Evolutionary conservation across 2,329 filamentous ascomycete species (phyloP).

Genomic region (Sordariomycetes sp.): DNA sequence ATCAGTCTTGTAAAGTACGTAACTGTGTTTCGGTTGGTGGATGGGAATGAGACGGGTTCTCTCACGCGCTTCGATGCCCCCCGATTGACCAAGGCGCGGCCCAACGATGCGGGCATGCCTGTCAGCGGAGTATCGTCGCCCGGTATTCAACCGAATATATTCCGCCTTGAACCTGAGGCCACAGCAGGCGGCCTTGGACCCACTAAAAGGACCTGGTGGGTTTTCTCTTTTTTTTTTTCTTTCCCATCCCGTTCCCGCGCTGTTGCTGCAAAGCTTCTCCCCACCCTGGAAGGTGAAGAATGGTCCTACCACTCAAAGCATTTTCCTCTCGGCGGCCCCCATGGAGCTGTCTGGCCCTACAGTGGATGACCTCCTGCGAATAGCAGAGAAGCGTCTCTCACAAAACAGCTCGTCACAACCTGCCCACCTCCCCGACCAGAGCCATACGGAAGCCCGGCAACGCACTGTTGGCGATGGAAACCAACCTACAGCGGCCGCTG

Average conservation of each 20-base stretch:
- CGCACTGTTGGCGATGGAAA: neutral
- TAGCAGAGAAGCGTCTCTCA: conserved; percentile 20
- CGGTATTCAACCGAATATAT: neutral
- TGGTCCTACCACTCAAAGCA: neutral
- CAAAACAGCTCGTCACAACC: neutral
- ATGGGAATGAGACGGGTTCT: neutral
- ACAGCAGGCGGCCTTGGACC: neutral
- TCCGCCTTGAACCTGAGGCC: neutral
- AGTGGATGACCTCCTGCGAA: conserved; percentile 19
- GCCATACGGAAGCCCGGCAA: neutral
- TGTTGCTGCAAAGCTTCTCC: neutral
- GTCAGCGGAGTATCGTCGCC: neutral
- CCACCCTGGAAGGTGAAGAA: neutral
- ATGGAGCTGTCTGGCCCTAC: conserved; percentile 4
- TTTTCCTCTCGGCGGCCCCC: neutral
- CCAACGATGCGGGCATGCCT: neutral
- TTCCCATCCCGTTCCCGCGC: neutral
- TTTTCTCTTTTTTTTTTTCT: neutral
- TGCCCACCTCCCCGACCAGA: neutral
- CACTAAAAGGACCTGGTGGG: neutral
- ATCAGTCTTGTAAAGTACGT: neutral
- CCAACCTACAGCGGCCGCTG: neutral
- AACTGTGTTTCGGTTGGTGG: conserved; percentile 20
- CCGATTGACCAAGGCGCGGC: neutral
- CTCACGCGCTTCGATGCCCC: neutral